These are phyloP conservation scores for Talaromyces nanjingensis DNA, from an alignment of 495 filamentous ascomycete species.

Conservation along the genomic window DNA sequence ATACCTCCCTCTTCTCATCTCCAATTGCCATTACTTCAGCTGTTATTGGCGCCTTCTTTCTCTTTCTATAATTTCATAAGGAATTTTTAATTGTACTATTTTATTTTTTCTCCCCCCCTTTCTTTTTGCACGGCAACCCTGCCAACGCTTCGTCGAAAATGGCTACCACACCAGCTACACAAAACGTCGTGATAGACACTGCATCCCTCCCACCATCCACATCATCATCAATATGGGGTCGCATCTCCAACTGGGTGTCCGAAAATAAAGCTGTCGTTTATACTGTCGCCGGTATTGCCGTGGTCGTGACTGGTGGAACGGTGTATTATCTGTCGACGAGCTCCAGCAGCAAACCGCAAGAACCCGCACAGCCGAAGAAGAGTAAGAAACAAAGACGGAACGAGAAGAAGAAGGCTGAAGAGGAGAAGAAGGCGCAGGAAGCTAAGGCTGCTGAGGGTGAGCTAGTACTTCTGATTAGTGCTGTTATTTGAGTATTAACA, in stretches of 20 bases:
- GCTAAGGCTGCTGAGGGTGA: constrained; percentile 11
- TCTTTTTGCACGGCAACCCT: neutral
- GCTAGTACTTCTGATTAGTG: neutral
- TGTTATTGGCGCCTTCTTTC: neutral
- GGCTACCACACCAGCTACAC: neutral
- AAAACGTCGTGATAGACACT: constrained; percentile 34
- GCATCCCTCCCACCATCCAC: constrained; percentile 42
- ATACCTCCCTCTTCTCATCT: neutral
- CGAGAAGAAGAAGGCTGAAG: constrained; percentile 61
- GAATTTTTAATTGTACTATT: constrained; percentile 1
- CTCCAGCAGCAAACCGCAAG: constrained; percentile 22
- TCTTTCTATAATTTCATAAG: neutral
- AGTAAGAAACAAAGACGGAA: constrained; percentile 56
- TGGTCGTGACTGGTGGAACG: constrained; percentile 84
- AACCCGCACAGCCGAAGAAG: constrained; percentile 41
- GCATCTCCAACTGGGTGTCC: constrained; percentile 83
- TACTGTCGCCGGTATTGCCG: constrained; percentile 87
- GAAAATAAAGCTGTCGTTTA: constrained; percentile 95
- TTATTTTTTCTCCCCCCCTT: neutral
- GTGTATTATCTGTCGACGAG: constrained; percentile 81
- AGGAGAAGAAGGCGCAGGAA: constrained; percentile 53
- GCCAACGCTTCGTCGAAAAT: neutral
- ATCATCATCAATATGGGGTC: constrained; percentile 73
- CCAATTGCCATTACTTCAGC: neutral
- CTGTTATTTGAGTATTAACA: neutral